These are phyloP conservation scores for Geosiphon pyriformis DNA, from an alignment of 192 early-diverging fungal species.

Conservation along the genomic window DNA sequence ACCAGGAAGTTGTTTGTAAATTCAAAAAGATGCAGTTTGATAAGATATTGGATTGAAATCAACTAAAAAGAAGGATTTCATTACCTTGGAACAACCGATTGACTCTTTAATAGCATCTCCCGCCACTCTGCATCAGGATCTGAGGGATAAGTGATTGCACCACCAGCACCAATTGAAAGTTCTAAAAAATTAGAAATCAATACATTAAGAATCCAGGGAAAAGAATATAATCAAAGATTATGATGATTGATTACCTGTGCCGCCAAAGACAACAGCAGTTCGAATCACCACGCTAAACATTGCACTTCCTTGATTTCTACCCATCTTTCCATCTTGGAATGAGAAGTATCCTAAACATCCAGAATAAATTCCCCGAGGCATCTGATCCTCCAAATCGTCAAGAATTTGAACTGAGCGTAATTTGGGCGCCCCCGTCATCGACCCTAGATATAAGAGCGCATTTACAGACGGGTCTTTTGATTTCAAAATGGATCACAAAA, in stretches of 20 bases:
- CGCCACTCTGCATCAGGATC: constrained; percentile 81
- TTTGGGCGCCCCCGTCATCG: constrained; percentile 98
- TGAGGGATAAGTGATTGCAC: constrained; percentile 86
- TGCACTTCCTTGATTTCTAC: constrained; percentile 36
- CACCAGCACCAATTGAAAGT: constrained; percentile 84
- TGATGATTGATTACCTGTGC: constrained; percentile 28
- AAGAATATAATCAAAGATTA: no score
- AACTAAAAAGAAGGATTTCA: no score
- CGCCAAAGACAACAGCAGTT: constrained; percentile 62
- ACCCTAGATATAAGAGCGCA: no score
- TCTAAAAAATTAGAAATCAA: constrained; percentile 29
- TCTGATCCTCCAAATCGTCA: constrained; percentile 61
- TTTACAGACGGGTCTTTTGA: no score
- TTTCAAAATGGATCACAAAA: constrained; percentile 8
- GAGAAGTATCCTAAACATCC: constrained; percentile 89
- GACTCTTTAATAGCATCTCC: constrained; percentile 79
- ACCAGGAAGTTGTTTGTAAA: no score
- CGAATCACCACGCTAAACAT: constrained; percentile 90
- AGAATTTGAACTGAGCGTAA: constrained; percentile 75
- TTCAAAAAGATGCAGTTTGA: no score
- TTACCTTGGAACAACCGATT: constrained; percentile 52
- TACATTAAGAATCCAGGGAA: no score
- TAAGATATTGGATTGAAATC: no score
- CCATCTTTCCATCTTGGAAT: constrained; percentile 22
- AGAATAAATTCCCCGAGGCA: constrained; percentile 80